A percentile compares a stretch with the other conserved stretches of the same genome.
phyloP scores from a whole-genome alignment of 164 flowering plant genomes.

The Akebia trifoliata region DNA sequence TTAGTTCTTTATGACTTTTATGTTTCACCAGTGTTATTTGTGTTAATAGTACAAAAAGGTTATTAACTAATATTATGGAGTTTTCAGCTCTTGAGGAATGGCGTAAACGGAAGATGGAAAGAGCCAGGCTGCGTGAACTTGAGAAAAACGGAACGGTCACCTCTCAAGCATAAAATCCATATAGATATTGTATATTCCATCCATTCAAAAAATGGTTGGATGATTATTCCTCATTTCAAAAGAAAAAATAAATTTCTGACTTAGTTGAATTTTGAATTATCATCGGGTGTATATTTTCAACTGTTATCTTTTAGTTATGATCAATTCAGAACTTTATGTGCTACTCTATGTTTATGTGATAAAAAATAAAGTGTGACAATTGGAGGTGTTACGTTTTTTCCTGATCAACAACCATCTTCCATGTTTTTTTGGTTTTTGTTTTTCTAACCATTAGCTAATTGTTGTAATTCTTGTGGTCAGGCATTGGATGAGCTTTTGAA shows the following conservation, averaged over 20 bases:
- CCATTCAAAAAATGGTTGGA: neutral
- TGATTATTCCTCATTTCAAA: neutral
- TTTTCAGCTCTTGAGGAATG: slow-evolving; percentile 92
- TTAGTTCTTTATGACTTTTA: neutral
- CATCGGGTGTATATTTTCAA: no score
- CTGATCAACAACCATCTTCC: no score
- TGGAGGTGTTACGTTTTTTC: no score
- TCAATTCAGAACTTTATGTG: no score
- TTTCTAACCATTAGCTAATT: no score
- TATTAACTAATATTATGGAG: slow-evolving; percentile 9
- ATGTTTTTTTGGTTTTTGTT: no score
- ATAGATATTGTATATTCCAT: slow-evolving; percentile 1
- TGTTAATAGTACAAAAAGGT: neutral
- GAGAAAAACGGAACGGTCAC: slow-evolving; percentile 56
- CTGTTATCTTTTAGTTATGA: no score
- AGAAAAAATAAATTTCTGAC: neutral
- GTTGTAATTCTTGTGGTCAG: no score
- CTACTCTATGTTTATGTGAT: no score
- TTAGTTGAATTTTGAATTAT: no score
- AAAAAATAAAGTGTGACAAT: no score
- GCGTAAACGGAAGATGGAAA: slow-evolving; percentile 94
- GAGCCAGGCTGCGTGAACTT: slow-evolving; percentile 63
- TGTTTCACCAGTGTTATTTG: neutral
- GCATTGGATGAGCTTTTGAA: no score
- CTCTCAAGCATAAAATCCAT: slow-evolving; percentile 24